Percentiles rank a stretch among this genome's conserved stretches.
These are phyloP conservation scores for Phyllosticta capitalensis DNA, from an alignment of 2,329 filamentous ascomycete genomes.

Conservation along the genomic window DNA sequence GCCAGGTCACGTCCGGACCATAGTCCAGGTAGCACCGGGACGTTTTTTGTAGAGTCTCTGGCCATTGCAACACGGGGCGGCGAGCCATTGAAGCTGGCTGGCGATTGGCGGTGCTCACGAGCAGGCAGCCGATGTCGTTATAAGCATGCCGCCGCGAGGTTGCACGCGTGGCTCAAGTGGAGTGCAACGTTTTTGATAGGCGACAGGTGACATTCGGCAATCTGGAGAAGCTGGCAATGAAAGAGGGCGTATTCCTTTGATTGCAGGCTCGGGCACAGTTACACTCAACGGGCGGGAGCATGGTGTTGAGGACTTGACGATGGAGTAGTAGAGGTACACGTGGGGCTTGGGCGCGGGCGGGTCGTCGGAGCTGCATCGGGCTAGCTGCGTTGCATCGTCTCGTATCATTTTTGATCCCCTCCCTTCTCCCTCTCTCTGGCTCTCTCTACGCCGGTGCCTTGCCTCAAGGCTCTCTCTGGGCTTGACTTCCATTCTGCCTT, in stretches of 20 bases:
- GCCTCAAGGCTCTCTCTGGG: no score
- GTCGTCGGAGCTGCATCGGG: background rate
- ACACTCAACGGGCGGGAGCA: background rate
- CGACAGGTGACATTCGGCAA: background rate
- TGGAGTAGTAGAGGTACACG: background rate
- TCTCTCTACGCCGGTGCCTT: no score
- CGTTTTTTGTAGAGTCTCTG: no score
- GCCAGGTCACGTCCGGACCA: background rate
- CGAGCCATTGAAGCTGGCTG: no score
- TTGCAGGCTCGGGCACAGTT: background rate
- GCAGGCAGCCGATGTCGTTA: background rate
- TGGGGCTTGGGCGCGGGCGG: slow-evolving; percentile 4
- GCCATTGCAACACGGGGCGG: no score
- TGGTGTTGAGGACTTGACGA: background rate
- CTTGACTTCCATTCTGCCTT: no score
- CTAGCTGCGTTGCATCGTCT: slow-evolving; percentile 10
- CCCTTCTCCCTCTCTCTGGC: no score
- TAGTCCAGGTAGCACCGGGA: background rate
- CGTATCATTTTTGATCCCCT: slow-evolving; percentile 6
- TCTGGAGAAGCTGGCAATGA: background rate
- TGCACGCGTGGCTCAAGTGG: background rate
- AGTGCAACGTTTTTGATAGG: background rate
- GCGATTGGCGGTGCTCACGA: no score
- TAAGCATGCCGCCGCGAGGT: background rate
- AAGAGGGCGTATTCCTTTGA: background rate